These are phyloP conservation scores for Arxiozyma slooffiae DNA, from an alignment of 1,139 yeast species.

Conservation along the genomic window DNA sequence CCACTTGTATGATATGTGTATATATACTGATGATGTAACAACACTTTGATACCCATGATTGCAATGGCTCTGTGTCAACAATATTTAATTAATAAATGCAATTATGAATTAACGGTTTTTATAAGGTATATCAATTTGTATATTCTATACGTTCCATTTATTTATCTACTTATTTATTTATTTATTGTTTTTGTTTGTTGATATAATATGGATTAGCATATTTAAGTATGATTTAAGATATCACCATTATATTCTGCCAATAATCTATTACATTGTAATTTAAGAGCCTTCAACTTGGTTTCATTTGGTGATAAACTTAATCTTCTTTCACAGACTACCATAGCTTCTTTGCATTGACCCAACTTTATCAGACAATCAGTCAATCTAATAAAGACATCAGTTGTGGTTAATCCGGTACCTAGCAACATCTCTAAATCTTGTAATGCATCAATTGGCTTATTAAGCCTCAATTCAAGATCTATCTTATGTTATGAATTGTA, in stretches of 20 bases:
- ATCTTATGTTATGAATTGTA: slow-evolving; percentile 69
- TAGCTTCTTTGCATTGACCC: slow-evolving; percentile 63
- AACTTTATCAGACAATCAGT: slow-evolving; percentile 65
- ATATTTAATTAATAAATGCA: too few relatives aligned
- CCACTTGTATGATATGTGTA: too few relatives aligned
- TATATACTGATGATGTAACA: too few relatives aligned
- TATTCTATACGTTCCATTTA: too few relatives aligned
- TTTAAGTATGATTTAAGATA: slow-evolving; percentile 7
- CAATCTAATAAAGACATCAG: slow-evolving; percentile 75
- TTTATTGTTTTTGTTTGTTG: neutral
- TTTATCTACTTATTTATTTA: too few relatives aligned
- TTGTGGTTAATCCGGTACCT: slow-evolving; percentile 50
- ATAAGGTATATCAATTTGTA: too few relatives aligned
- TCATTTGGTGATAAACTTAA: slow-evolving; percentile 53
- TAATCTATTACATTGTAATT: slow-evolving; percentile 21
- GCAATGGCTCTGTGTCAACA: too few relatives aligned
- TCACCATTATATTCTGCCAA: slow-evolving; percentile 29
- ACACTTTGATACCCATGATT: too few relatives aligned
- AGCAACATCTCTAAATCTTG: slow-evolving; percentile 74
- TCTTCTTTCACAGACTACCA: slow-evolving; percentile 71
- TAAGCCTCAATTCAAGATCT: slow-evolving; percentile 64
- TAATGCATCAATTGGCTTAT: slow-evolving; percentile 60
- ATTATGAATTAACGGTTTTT: too few relatives aligned
- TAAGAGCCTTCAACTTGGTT: slow-evolving; percentile 33
- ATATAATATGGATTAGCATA: too few relatives aligned